Base-by-base conservation (phyloP, 148 eudicot genomes). In the Vaccinium corymbosum region DNA sequence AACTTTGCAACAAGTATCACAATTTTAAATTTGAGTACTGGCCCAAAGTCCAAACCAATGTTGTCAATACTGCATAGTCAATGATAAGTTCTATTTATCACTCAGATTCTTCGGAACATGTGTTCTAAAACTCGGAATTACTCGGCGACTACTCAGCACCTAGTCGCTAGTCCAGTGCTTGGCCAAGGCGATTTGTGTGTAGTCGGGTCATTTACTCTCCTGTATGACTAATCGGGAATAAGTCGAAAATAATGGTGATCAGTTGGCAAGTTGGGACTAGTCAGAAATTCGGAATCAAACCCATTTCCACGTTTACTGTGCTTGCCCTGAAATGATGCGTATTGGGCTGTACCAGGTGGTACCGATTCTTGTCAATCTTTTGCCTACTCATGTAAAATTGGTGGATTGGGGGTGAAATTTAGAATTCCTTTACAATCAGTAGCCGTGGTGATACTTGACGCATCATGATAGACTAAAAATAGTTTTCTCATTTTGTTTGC, bases 341-440 rank as follows among this genome's bases (percentile, higher is more conserved):
- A 64, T 64, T 64, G 32, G 29, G 71, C 29, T 64, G 71, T 22
- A 64, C 14, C 71, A 64, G 71, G 13, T 32, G 4, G 29, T 64
- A 62, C 53, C 78, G n/a, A 35, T 32, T 13, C 22, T 38, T 38
- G 50, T 32, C 46, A 17, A 73, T 32, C 7, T 16, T 16, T 42
- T 75, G 78, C 46, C 52, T 48, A 11, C 53, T 32, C n/a, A 16
- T 46, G 78, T 48, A 75, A 75, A 75, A 81, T 86, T 91, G 94
- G 92, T 79, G 70, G 68, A 56, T 17, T 17, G 59, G 22, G 76
- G 13, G 46, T 12, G 22, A 38, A 20, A 64, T 16, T 62, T 80
- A 38, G 29, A 14, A 52, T 79, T 62, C 29, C 2, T 49, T 68
- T 50, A 66, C 42, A 27, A 48, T 29, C 52, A 11, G 25, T 7